These are phyloP conservation scores for Mariannaea elegans DNA, from an alignment of 2,329 filamentous ascomycete genomes.

Conservation along the genomic window DNA sequence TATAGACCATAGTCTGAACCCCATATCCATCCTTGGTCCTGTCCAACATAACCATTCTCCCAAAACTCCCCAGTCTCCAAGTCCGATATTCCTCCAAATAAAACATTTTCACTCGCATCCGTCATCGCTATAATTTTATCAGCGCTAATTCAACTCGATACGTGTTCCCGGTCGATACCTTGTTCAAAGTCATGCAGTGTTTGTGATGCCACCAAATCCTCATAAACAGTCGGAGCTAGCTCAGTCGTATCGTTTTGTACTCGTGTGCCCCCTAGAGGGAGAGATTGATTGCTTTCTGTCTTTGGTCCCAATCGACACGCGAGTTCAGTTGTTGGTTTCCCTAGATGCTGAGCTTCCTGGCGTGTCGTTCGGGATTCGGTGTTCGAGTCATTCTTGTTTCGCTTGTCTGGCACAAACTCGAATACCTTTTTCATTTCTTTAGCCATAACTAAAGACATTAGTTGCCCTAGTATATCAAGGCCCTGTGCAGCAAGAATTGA, in stretches of 20 bases:
- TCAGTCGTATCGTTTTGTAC: background rate
- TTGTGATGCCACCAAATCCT: background rate
- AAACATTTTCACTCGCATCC: background rate
- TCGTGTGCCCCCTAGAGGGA: background rate
- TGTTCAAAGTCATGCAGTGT: background rate
- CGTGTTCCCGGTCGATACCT: background rate
- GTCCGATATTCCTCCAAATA: background rate
- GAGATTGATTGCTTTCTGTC: background rate
- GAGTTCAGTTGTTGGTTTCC: background rate
- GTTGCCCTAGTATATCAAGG: slow-evolving; percentile 28
- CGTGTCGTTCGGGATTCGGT: too few relatives aligned
- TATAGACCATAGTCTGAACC: background rate
- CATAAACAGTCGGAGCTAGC: too few relatives aligned
- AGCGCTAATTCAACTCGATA: background rate
- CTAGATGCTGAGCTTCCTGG: too few relatives aligned
- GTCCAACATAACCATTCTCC: slow-evolving; percentile 1
- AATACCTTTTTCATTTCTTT: slow-evolving; percentile 34
- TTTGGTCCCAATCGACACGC: too few relatives aligned
- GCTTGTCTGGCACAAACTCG: too few relatives aligned
- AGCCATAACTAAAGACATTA: slow-evolving; percentile 34
- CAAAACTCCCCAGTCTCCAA: background rate
- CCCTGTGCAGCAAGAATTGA: slow-evolving; percentile 37
- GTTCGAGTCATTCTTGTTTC: too few relatives aligned
- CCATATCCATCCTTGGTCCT: slow-evolving; percentile 25
- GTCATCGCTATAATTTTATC: background rate